Evolutionary conservation across 202 grass and related monocot species (phyloP), one percentile per base, ranked within the genome.

Genomic region (Digitaria exilis): DNA sequence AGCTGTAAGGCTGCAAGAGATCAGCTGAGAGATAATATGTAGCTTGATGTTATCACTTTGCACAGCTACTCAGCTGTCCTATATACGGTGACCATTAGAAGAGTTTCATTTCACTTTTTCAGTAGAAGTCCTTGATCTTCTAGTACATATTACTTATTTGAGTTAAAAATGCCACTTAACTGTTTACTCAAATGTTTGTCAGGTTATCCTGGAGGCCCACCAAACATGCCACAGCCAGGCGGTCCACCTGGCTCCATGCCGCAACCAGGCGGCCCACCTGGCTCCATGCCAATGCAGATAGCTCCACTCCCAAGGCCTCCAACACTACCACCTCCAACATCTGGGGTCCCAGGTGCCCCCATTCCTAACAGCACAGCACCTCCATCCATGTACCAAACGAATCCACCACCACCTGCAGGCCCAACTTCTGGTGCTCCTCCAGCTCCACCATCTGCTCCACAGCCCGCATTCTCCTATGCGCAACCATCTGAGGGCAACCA

Each of bases 191-290:
- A 86, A 69, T 63, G 15, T 67, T 82, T 49, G 11, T 71, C 74
- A 94, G 92, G 92, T 83, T 94, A 94, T 83, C 89, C 84, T 57
- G 87, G 76, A 39, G 72, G 41, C 24, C 79, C 73, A 61, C 69
- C 75, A 49, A 19, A 41, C 13, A 80, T 91, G 87, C 89, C 78
- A 6, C 91, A 75, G 42, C 15, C 50, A 51, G 71, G 46, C 0
- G 80, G 5, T 0, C 83, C 88, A 26, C 86, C 92, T 71, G 92
- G 84, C 52, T 85, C 87, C 13, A 72, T 89, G 84, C 87, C 81
- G n/a, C 91, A 75, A 48, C 18, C 42, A n/a, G 71, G 46, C 0
- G 80, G 14, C 0, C 84, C 89, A 31, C 86, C 87, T 72, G 92
- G 87, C 56, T 87, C 87, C 0, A 66, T 91, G 82, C 87, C 84